Evolutionary conservation across 2,329 filamentous ascomycete species (phyloP).

Genomic region (Ophiostoma himal-ulmi): DNA sequence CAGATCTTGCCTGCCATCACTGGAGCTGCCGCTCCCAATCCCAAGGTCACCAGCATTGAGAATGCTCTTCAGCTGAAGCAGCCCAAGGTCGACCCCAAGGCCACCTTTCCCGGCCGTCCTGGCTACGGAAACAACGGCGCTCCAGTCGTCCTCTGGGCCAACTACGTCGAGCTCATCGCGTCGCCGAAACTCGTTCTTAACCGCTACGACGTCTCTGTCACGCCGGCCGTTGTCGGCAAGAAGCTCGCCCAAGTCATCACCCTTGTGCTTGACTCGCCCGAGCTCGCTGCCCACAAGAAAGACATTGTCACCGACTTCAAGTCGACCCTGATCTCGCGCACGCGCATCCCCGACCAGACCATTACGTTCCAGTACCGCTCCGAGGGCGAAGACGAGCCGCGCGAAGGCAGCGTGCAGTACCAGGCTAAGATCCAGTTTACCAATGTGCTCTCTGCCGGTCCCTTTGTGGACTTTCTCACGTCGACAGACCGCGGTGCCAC

Average conservation of each 20-base stretch:
- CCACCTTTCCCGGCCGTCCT: constrained; percentile 23
- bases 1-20: not conserved
- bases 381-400: constrained; percentile 32
- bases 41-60: constrained; percentile 18
- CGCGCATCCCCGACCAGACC: constrained; percentile 25
- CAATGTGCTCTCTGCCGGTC: constrained; percentile 28
- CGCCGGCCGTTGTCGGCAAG: constrained; percentile 23
- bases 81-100: constrained; percentile 6
- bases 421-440: constrained; percentile 28
- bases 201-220: constrained; percentile 27
- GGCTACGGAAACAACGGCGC: constrained; percentile 27
- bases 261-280: constrained; percentile 28
- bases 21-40: constrained; percentile 16
- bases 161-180: constrained; percentile 28
- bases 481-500: constrained; percentile 27
- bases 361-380: constrained; percentile 28
- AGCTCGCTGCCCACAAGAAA: constrained; percentile 22
- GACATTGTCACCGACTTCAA: constrained; percentile 35
- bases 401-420: constrained; percentile 25
- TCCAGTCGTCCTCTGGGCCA: constrained; percentile 28
- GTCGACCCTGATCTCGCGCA: constrained; percentile 32
- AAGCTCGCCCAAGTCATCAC: constrained; percentile 27
- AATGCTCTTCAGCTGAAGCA: constrained; percentile 16
- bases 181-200: constrained; percentile 25
- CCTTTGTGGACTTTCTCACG: constrained; percentile 30